A percentile compares a stretch with the other conserved stretches of the same genome.
These are phyloP conservation scores for Colletotrichum sp. DNA, from an alignment of 2,329 filamentous ascomycete genomes.

Conservation along the genomic window DNA sequence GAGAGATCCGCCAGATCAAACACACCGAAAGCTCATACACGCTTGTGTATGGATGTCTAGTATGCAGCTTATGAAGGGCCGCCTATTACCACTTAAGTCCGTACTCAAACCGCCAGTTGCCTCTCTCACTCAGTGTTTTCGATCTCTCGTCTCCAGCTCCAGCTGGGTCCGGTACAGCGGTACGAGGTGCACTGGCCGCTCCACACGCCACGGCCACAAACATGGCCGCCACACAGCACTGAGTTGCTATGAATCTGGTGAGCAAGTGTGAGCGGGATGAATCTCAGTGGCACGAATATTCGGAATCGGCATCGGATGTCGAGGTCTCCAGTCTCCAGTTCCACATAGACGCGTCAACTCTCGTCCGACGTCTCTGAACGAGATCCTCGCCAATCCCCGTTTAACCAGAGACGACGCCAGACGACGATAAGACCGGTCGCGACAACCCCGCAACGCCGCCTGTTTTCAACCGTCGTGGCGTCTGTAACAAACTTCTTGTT, in stretches of 20 bases:
- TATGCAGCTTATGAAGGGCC: not conserved
- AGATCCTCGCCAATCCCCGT: not conserved
- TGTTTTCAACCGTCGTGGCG: not conserved
- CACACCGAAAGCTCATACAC: not conserved
- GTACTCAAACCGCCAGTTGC: not conserved
- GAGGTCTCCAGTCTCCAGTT: not conserved
- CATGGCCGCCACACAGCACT: not conserved
- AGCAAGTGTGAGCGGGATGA: not conserved
- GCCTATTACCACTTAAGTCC: not conserved
- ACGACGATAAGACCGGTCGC: not conserved
- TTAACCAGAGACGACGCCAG: not conserved
- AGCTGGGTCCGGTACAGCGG: constrained; percentile 1
- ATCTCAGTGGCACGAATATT: not conserved
- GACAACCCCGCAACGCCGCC: not conserved
- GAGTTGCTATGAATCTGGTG: not conserved
- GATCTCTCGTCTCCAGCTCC: not conserved
- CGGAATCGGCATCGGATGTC: not conserved
- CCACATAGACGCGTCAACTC: not conserved
- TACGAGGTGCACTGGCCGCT: not conserved
- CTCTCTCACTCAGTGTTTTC: not conserved
- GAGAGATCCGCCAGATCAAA: not conserved
- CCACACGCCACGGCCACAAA: not conserved
- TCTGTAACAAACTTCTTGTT: not conserved
- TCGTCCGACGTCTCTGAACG: not conserved
- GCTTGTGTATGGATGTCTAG: not conserved